Evolutionary conservation across 2,329 filamentous ascomycete genomes (phyloP), one percentile per base, ranked within the genome.

Genomic region (Exophiala lecanii-corni): DNA sequence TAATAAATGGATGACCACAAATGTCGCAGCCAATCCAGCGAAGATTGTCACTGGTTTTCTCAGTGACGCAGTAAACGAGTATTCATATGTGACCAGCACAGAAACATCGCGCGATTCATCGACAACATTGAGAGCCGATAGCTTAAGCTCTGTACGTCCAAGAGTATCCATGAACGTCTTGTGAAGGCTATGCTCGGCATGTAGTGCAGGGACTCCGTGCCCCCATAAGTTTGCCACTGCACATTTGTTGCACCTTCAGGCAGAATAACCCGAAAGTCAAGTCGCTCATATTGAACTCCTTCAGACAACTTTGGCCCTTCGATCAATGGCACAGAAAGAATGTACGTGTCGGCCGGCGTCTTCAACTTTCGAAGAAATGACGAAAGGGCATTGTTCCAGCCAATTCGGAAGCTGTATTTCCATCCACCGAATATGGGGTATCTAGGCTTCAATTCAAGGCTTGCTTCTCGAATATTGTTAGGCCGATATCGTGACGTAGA

Each of bases 351-450:
- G 34, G 73, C 69, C 31, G 77, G 73, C 5, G 64, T 58, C 55
- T 73, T 78, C 17, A 72, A 59, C 57, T 72, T 74, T 57, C 87
- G 82, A 54, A 98, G 63, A 63, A 86, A 92, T 44, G 78, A 79
- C 58, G 80, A 80, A 19, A 94, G 74, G 54, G 94, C 81, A 39
- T 86, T 82, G 69, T 97, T 94, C 92, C 92, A 98, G 55, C 92
- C 92, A 44, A 97, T 82, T 46, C 85, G 87, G 73, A 97, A 98
- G 54, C 86, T 92, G 68, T 96, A 97, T 67, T 94, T 95, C 92
- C 92, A 98, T 48, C 87, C 89, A 47, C 92, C 92, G 59, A 96
- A 98, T 17, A 98, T 66, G n/a, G 92, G 92, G 66, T 94, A 98
- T 39, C 92, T 81, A 15, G 92, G 92, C 73, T 89, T 92, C 51